Evolutionary conservation across 129 eudicot genomes (phyloP), one percentile per base, ranked within the genome.

Genomic region (Silybum marianum): DNA sequence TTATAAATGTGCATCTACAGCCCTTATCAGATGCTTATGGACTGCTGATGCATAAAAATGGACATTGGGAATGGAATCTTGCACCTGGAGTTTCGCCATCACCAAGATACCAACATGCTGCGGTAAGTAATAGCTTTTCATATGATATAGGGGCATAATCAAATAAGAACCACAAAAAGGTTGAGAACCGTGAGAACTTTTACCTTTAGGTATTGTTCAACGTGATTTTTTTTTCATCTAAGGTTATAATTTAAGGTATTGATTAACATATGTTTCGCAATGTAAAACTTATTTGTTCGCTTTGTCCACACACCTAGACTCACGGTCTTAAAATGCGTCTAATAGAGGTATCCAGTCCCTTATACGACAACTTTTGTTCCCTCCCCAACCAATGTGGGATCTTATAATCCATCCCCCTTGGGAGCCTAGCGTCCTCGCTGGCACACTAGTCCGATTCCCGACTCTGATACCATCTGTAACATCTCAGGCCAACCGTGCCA

Each of bases 31-130:
- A 95, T 93, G 99, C 99, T 60, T 95, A 93, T 88, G 99, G 95
- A 81, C 80, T 95, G 81, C 92, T 93, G 76, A 91, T 93, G 98
- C 99, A 95, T 91, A 89, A 92, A 79, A 95, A 91, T 87, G 99
- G 99, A 39, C 93, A 90, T 73, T 95, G 98, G 98, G 97, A 95
- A 82, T 95, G 99, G 99, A 95, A 95, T 74, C 99, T 91, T 87
- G 91, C 97, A 74, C 99, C 99, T 40, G 98, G 98, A 65, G 95
- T 95, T 65, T 88, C 98, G 38, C 99, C 99, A 73, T 95, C 99
- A 12, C 86, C 97, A 73, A 91, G 99, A 78, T 95, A 95, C 86
- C 97, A 92, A 77, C 99, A 93, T 86, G 97, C 98, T 79, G 93
- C 97, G 76, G 99, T 95, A 86, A 88, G 95, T 87, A 46, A 46